Evolutionary conservation across 208 protist genomes (phyloP).

Genomic region (Crithidia mellificae): DNA sequence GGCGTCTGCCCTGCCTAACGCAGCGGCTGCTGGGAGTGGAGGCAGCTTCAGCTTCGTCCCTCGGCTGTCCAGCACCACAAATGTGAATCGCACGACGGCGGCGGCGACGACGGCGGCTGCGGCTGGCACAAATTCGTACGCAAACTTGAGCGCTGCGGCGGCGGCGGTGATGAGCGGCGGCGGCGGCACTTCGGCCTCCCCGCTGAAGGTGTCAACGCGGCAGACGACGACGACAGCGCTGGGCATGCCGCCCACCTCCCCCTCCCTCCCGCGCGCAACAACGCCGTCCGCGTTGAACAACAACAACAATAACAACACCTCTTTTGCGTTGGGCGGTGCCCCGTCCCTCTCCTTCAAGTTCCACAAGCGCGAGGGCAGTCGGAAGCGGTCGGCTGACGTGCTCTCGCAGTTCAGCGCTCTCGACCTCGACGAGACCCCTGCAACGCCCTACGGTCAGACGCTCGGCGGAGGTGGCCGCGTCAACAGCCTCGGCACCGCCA

Average conservation of each 20-base stretch:
- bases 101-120: not conserved
- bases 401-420: constrained; percentile 75
- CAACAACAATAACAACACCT: not conserved
- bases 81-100: not conserved
- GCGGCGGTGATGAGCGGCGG: not conserved
- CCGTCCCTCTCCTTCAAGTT: constrained; percentile 35
- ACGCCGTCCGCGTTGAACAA: not conserved
- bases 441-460: constrained; percentile 25
- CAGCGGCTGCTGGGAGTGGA: too few relatives aligned
- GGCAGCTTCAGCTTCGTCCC: not conserved
- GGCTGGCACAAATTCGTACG: not conserved
- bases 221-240: not conserved
- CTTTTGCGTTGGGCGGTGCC: not conserved
- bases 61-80: not conserved
- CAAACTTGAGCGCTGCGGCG: not conserved
- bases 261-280: not conserved
- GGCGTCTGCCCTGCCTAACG: too few relatives aligned
- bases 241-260: not conserved
- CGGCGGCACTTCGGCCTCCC: constrained; percentile 2
- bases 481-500: constrained; percentile 9
- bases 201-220: constrained; percentile 4
- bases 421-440: constrained; percentile 56
- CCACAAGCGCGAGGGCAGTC: constrained; percentile 36
- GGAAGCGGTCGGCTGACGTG: constrained; percentile 65
- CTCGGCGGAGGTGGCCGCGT: constrained; percentile 10